Percentiles rank a stretch among this genome's conserved stretches.
Conservation (phyloP, 192 early-diverging fungal genomes). For the Fimicolochytrium jonesii region DNA sequence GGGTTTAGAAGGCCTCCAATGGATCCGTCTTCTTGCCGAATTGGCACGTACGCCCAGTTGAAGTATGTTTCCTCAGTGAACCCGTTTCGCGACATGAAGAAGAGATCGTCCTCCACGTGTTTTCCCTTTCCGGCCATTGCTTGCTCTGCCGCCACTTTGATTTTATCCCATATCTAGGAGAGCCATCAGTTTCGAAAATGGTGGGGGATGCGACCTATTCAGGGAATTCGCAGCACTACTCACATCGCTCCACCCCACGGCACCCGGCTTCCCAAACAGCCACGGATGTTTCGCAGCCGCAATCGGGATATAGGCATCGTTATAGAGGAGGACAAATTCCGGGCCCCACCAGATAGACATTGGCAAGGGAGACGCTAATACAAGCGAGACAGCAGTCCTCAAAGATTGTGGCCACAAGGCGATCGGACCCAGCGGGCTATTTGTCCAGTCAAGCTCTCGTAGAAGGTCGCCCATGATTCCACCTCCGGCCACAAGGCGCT, state of each 20-base stretch:
- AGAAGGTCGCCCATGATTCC: conserved; percentile 21
- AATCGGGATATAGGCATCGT: conserved; percentile 21
- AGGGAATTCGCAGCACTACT: too few relatives aligned
- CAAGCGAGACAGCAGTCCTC: conserved; percentile 13
- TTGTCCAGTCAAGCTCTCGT: conserved; percentile 17
- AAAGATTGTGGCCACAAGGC: conserved; percentile 24
- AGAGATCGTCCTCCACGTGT: conserved; percentile 18
- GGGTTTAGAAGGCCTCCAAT: conserved; percentile 27
- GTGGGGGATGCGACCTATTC: too few relatives aligned
- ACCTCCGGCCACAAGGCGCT: conserved; percentile 20
- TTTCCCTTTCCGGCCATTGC: conserved; percentile 1
- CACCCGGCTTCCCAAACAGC: conserved; percentile 25
- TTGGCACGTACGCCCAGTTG: conserved; percentile 26
- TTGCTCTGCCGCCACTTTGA: not conserved
- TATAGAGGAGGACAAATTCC: conserved; percentile 22
- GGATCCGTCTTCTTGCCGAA: conserved; percentile 25
- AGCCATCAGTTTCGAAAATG: too few relatives aligned
- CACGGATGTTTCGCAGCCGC: conserved; percentile 26
- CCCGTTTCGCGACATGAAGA: conserved; percentile 27
- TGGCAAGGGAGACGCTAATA: conserved; percentile 13
- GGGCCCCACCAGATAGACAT: conserved; percentile 30
- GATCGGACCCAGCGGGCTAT: conserved; percentile 18
- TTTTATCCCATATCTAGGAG: conserved; percentile 29
- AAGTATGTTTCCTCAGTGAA: conserved; percentile 27
- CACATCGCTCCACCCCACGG: conserved; percentile 19